Percentiles rank a stretch among this genome's conserved stretches.
Conservation (phyloP, 148 eudicot genomes). For the Polygonum aviculare region DNA sequence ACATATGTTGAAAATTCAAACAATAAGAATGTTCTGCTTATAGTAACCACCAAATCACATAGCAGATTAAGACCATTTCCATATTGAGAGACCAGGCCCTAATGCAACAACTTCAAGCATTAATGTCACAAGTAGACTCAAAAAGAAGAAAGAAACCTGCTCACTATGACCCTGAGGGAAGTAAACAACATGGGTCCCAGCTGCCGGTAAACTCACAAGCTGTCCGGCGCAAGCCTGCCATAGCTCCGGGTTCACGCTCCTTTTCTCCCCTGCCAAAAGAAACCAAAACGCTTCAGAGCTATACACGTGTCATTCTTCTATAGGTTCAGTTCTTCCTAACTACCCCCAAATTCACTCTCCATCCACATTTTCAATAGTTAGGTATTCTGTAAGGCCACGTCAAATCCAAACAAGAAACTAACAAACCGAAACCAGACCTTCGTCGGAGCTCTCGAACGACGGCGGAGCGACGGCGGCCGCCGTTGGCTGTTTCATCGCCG, state of each 20-base stretch:
- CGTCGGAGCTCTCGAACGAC: conserved; percentile 25
- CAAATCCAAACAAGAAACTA: not conserved
- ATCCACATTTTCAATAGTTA: not conserved
- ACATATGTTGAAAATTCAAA: not conserved
- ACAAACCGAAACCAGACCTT: conserved; percentile 37
- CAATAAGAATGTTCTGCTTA: not conserved
- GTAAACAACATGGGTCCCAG: conserved; percentile 95
- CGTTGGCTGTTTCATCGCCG: conserved; percentile 38
- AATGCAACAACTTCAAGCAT: not conserved
- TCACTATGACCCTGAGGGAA: conserved; percentile 99
- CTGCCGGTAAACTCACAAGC: conserved; percentile 79
- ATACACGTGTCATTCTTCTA: conserved; percentile 13
- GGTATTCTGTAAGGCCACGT: not conserved
- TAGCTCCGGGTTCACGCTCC: conserved; percentile 67
- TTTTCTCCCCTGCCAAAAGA: conserved; percentile 53
- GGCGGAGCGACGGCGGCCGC: conserved; percentile 33
- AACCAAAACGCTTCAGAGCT: not conserved
- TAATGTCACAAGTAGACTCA: not conserved
- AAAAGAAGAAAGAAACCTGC: conserved; percentile 38
- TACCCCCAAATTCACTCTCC: not conserved
- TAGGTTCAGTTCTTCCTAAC: conserved; percentile 4
- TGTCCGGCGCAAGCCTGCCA: conserved; percentile 99
- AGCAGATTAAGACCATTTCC: not conserved
- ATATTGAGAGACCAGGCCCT: not conserved
- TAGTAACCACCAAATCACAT: not conserved